Evolutionary conservation across 768 basidiomycete species (phyloP).

Genomic region (Suillus occidentalis): DNA sequence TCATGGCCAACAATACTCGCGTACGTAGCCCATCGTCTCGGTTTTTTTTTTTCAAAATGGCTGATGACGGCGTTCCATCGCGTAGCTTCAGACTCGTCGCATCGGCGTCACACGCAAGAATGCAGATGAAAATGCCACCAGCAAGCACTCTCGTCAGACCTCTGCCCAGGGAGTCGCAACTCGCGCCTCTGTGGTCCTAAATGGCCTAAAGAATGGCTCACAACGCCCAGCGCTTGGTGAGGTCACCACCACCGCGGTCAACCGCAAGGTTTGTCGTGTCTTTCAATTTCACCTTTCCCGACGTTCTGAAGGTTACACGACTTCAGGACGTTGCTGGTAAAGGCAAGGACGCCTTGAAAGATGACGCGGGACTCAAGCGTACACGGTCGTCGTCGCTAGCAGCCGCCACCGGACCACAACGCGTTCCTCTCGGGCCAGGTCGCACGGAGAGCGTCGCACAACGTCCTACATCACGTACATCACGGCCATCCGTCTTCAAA

Average conservation of each 20-base stretch:
- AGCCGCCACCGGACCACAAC: constrained; percentile 61
- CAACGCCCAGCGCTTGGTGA: constrained; percentile 78
- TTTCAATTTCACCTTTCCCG: not conserved
- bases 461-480: constrained; percentile 30
- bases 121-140: constrained; percentile 77
- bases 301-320: not conserved
- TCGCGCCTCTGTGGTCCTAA: constrained; percentile 45
- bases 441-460: constrained; percentile 46
- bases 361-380: constrained; percentile 57
- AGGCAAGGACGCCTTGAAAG: constrained; percentile 62
- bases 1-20: constrained; percentile 64
- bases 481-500: constrained; percentile 37
- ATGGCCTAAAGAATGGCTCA: constrained; percentile 50
- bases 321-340: constrained; percentile 50
- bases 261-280: constrained; percentile 61
- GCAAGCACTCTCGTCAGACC: constrained; percentile 62
- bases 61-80: constrained; percentile 12
- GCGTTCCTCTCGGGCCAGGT: constrained; percentile 66
- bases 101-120: constrained; percentile 66
- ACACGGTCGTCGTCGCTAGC: constrained; percentile 69
- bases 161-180: constrained; percentile 50
- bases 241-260: constrained; percentile 76
- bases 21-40: constrained; percentile 34
- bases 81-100: constrained; percentile 69
- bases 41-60: constrained; percentile 15